Evolutionary conservation across 257 asterid genomes (phyloP).

Genomic region (Salvia splendens): DNA sequence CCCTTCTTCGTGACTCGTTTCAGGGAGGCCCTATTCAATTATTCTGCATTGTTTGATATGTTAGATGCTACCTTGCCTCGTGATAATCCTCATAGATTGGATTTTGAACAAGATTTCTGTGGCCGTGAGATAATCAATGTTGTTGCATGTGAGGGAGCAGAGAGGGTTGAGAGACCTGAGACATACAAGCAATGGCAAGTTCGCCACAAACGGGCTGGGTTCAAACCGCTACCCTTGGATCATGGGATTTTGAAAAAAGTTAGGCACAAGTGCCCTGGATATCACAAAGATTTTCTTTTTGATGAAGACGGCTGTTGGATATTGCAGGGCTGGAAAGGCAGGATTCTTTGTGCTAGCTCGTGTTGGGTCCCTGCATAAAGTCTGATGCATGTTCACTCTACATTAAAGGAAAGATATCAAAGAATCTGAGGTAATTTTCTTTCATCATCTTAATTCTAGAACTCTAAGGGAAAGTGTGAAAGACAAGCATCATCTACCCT

Average conservation of each 20-base stretch:
- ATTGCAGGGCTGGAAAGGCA: slow-evolving; percentile 97
- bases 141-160: slow-evolving; percentile 84
- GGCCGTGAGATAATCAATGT: slow-evolving; percentile 78
- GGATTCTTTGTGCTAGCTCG: slow-evolving; percentile 63
- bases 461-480: background rate
- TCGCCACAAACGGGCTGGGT: slow-evolving; percentile 72
- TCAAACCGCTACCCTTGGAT: slow-evolving; percentile 62
- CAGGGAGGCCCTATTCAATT: slow-evolving; percentile 85
- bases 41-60: slow-evolving; percentile 81
- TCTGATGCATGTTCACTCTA: background rate
- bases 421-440: slow-evolving; percentile 32
- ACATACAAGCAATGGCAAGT: slow-evolving; percentile 90
- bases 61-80: slow-evolving; percentile 74
- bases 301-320: slow-evolving; percentile 83
- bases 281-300: slow-evolving; percentile 69
- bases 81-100: slow-evolving; percentile 60
- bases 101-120: slow-evolving; percentile 71
- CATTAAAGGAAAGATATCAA: slow-evolving; percentile 24
- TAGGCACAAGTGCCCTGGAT: slow-evolving; percentile 51
- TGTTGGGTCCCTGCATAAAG: slow-evolving; percentile 72
- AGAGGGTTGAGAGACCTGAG: slow-evolving; percentile 91
- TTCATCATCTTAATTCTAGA: background rate
- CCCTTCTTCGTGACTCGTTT: slow-evolving; percentile 90
- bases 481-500: background rate
- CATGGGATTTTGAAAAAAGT: slow-evolving; percentile 52